Evolutionary conservation across 805 yeast genomes (phyloP).

Genomic region (Ogataea glucozyma): DNA sequence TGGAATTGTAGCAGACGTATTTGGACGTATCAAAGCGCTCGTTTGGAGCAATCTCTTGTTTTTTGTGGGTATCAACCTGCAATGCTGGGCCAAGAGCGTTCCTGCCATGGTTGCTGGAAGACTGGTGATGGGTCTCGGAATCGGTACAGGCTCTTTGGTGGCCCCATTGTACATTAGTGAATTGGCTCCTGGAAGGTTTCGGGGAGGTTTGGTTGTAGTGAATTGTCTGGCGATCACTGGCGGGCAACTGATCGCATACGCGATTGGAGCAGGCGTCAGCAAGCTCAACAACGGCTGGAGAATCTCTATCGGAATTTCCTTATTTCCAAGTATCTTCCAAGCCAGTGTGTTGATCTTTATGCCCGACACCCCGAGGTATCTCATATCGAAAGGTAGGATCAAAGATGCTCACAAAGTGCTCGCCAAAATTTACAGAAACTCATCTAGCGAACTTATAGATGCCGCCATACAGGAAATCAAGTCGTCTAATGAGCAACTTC

Average conservation of each 20-base stretch:
- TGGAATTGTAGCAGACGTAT: conserved; percentile 48
- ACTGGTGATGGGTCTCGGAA: conserved; percentile 55
- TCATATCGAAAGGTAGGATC: conserved; percentile 45
- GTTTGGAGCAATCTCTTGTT: conserved; percentile 49
- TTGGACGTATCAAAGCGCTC: conserved; percentile 49
- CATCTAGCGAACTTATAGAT: conserved; percentile 40
- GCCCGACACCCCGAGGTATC: conserved; percentile 57
- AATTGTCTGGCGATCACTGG: conserved; percentile 57
- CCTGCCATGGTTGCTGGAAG: conserved; percentile 55
- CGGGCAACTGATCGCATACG: conserved; percentile 56
- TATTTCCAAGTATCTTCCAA: conserved; percentile 53
- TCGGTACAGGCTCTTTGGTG: conserved; percentile 55
- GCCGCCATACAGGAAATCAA: conserved; percentile 46
- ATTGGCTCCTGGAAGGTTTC: conserved; percentile 51
- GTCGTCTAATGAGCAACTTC: conserved; percentile 28
- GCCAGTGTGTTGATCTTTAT: conserved; percentile 46
- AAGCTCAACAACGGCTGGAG: conserved; percentile 51
- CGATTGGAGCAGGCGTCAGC: conserved; percentile 50
- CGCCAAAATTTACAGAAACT: conserved; percentile 38
- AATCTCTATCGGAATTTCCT: conserved; percentile 49
- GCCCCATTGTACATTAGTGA: conserved; percentile 57
- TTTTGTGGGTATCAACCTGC: conserved; percentile 49
- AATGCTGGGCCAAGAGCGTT: conserved; percentile 44
- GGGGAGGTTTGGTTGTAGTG: conserved; percentile 54
- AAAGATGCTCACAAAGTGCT: conserved; percentile 44